Evolutionary conservation across 2,329 filamentous ascomycete genomes (phyloP).

Genomic region (Fusarium sterilihyphosum): DNA sequence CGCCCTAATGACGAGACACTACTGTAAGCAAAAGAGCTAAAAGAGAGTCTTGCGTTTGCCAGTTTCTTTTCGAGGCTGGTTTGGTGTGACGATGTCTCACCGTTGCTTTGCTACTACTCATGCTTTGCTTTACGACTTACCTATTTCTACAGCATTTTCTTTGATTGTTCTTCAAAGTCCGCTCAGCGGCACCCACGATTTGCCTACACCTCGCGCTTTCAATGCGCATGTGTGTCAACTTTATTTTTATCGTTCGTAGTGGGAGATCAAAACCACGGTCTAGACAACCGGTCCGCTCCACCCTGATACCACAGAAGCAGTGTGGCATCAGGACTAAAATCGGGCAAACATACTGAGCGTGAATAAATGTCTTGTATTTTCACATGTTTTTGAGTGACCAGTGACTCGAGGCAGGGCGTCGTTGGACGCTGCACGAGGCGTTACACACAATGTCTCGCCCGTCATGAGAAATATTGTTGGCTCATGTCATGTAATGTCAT

Average conservation of each 20-base stretch:
- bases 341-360: constrained; percentile 58
- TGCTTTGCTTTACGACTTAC: constrained; percentile 1
- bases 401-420: neutral
- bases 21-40: neutral
- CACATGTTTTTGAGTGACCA: constrained; percentile 7
- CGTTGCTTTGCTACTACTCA: constrained; percentile 19
- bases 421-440: neutral
- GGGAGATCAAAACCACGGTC: constrained; percentile 70
- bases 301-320: constrained; percentile 67
- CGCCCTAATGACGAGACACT: constrained; percentile 15
- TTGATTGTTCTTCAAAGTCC: constrained; percentile 25
- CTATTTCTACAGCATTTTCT: neutral
- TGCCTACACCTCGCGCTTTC: constrained; percentile 70
- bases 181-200: constrained; percentile 59
- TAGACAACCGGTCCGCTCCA: constrained; percentile 76
- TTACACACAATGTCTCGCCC: constrained; percentile 16
- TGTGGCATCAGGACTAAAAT: constrained; percentile 72
- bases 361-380: constrained; percentile 7
- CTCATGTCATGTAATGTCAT: neutral
- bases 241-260: constrained; percentile 65
- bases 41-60: constrained; percentile 6
- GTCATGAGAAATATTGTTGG: neutral
- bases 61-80: neutral
- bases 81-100: constrained; percentile 19
- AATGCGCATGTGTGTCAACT: constrained; percentile 69